Base-by-base conservation (phyloP, 2,329 filamentous ascomycete species). In the Fusarium sarcochroum region DNA sequence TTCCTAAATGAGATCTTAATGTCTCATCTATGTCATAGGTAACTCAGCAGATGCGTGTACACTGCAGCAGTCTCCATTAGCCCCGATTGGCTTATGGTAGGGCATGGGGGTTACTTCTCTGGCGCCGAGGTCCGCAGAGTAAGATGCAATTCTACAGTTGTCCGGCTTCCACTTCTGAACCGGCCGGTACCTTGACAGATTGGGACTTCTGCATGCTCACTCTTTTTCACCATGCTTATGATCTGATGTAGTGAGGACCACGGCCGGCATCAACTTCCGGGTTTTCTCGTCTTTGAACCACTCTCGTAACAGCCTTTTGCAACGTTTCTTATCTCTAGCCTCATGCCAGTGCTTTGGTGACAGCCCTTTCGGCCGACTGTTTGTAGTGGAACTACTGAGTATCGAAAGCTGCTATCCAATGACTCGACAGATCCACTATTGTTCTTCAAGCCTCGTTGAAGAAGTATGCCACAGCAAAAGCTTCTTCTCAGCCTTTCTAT, bases 71-170 rank as follows among this genome's bases (percentile, higher is more conserved):
- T 11, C 21, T 21, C 41, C 41, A 27, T 27, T 5, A 6, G 9
- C 20, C 34, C 56, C 50, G 52, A 57, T 58, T 56, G 51, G 56
- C 6, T 18, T 21, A 5, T 13, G 17, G 20, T 9, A 17, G 40
- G 11, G 20, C 40, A 34, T 47, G 53, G 35, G 25, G 40, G 20
- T 8, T 53, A 30, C 23, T 27, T 25, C 47, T 44, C 25, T 40
- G 27, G 27, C 20, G 47, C 37, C 47, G 54, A 57, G 21, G 37
- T 42, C 47, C 54, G 47, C 41, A 44, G 47, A 20, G 37, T 57
- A 21, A 41, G 34, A 57, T 59, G 27, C n/a, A 45, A 7, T 35
- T 23, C 5, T 35, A 5, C 23, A 25, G 2, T 11, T 34, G 40
- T 18, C 25, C 51, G 51, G 41, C 47, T 21, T 41, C 56, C 56